Evolutionary conservation across 148 eudicot species (phyloP).

Genomic region (Chenopodium suecicum): DNA sequence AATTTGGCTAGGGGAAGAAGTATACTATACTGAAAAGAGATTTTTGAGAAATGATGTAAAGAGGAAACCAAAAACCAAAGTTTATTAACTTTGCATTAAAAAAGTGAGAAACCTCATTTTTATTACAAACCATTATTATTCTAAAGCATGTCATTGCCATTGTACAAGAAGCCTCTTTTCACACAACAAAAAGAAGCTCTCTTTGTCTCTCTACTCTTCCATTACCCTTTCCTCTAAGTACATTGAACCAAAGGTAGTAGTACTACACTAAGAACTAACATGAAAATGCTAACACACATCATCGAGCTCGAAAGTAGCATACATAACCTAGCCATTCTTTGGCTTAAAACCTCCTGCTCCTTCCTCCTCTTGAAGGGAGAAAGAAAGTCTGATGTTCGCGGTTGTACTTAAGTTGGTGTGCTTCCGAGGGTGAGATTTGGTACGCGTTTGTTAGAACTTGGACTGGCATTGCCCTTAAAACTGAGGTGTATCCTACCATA

Average conservation of each 20-base stretch:
- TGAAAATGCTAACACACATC: not conserved
- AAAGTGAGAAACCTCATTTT: slow-evolving; percentile 3
- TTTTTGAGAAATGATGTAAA: no score
- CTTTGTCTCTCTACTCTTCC: slow-evolving; percentile 1
- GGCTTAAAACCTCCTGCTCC: slow-evolving; percentile 15
- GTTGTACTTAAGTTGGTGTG: slow-evolving; percentile 49
- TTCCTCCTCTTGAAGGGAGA: slow-evolving; percentile 37
- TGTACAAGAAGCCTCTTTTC: slow-evolving; percentile 18
- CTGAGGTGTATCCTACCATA: slow-evolving; percentile 67
- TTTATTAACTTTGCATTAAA: not conserved
- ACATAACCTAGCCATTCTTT: not conserved
- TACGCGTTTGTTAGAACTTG: slow-evolving; percentile 51
- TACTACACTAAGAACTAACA: not conserved
- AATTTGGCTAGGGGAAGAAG: no score
- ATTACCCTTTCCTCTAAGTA: not conserved
- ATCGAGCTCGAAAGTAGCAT: no score
- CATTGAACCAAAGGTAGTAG: not conserved
- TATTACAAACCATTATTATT: slow-evolving; percentile 25
- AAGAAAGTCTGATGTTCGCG: slow-evolving; percentile 45
- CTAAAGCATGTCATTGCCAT: slow-evolving; percentile 18
- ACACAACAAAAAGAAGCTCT: slow-evolving; percentile 17
- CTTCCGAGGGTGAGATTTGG: slow-evolving; percentile 45
- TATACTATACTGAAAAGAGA: no score
- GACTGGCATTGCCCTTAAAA: slow-evolving; percentile 62
- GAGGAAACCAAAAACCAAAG: not conserved